Evolutionary conservation across 345 rosid genomes (phyloP).

Genomic region (Salix viminalis): DNA sequence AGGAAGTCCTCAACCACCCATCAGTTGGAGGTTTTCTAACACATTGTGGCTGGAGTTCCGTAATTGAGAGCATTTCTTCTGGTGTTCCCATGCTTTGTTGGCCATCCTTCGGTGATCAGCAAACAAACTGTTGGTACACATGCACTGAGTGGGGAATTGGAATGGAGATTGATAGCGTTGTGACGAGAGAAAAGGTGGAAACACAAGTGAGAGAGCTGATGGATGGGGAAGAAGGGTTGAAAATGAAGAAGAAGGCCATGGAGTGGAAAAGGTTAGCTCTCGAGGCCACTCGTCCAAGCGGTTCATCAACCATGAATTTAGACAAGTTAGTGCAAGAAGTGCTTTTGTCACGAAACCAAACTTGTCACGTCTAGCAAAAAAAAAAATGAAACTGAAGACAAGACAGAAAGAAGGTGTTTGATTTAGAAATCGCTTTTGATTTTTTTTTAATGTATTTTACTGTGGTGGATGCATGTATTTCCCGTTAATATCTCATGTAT

Average conservation of each 20-base stretch:
- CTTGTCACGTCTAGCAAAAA: too few relatives aligned
- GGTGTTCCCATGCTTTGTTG: neutral
- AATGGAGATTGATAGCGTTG: neutral
- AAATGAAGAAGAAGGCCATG: neutral
- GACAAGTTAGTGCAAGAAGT: neutral
- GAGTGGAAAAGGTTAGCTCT: neutral
- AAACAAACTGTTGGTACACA: neutral
- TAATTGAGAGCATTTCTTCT: neutral
- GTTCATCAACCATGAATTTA: neutral
- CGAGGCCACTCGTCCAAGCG: neutral
- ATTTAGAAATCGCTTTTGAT: too few relatives aligned
- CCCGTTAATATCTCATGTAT: too few relatives aligned
- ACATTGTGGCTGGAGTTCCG: neutral
- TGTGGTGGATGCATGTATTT: too few relatives aligned
- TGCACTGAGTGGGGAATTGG: slow-evolving; percentile 2
- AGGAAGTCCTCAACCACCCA: neutral
- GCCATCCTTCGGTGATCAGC: neutral
- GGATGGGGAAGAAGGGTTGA: neutral
- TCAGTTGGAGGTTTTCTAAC: neutral
- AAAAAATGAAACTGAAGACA: too few relatives aligned
- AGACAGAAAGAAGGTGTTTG: too few relatives aligned
- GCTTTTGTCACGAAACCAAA: neutral
- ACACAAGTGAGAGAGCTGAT: neutral
- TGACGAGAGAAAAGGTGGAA: neutral
- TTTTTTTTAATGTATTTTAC: too few relatives aligned